Evolutionary conservation across 345 rosid species (phyloP).

Genomic region (Rubroshorea leprosula): DNA sequence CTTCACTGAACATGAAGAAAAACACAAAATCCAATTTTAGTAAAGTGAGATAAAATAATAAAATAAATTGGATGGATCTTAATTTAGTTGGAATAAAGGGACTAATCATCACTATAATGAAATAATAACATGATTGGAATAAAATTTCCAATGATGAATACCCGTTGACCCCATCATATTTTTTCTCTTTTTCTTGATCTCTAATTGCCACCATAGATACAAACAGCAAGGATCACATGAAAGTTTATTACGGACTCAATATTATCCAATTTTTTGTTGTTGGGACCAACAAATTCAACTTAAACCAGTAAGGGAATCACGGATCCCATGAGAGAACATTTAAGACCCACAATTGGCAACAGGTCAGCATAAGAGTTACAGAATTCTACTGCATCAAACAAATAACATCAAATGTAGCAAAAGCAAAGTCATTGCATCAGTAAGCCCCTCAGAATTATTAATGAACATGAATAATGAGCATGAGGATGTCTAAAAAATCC

Average conservation of each 20-base stretch:
- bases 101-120: background rate
- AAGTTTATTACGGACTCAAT: conserved; percentile 34
- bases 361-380: conserved; percentile 12
- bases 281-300: conserved; percentile 34
- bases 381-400: conserved; percentile 12
- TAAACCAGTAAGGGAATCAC: conserved; percentile 50
- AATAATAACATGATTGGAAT: background rate
- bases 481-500: no score
- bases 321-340: conserved; percentile 40
- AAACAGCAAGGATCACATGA: conserved; percentile 54
- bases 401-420: background rate
- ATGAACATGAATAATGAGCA: background rate
- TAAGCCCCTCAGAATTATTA: background rate
- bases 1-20: conserved; percentile 51
- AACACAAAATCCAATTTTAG: background rate
- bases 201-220: conserved; percentile 18
- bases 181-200: background rate
- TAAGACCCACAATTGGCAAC: conserved; percentile 23
- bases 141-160: conserved; percentile 11
- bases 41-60: conserved; percentile 8
- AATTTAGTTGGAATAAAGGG: background rate
- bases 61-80: background rate
- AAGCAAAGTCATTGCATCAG: background rate
- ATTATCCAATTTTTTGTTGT: conserved; percentile 31
- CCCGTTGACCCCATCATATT: background rate